A percentile compares a stretch with the other conserved stretches of the same genome.
Evolutionary conservation across 495 filamentous ascomycete genomes (phyloP).

Genomic region (Aspergillus nanangensis): DNA sequence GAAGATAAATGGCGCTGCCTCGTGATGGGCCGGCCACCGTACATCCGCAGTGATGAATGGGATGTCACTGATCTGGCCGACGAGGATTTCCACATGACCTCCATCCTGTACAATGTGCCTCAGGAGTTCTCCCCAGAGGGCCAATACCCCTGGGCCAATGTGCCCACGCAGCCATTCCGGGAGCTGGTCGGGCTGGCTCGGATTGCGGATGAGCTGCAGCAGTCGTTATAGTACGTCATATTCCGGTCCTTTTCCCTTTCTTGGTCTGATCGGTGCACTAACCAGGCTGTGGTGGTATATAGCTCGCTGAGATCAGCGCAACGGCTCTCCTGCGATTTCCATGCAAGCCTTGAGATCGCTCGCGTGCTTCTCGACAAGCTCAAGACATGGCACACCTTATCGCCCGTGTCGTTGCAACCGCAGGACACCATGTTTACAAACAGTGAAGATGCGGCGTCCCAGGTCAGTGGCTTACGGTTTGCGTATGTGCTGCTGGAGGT

Average conservation of each 20-base stretch:
- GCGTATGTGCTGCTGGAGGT: slow-evolving; percentile 31
- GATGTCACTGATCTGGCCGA: slow-evolving; percentile 64
- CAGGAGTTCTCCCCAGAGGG: slow-evolving; percentile 15
- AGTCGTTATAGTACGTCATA: slow-evolving; percentile 34
- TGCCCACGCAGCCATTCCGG: slow-evolving; percentile 21
- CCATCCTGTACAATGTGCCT: too few species aligned
- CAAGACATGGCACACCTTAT: slow-evolving; percentile 26
- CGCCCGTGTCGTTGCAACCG: slow-evolving; percentile 21
- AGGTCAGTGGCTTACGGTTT: slow-evolving; percentile 31
- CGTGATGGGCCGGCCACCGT: slow-evolving; percentile 80
- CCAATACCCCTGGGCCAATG: slow-evolving; percentile 1
- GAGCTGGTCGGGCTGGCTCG: slow-evolving; percentile 23
- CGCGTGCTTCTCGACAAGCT: slow-evolving; percentile 22
- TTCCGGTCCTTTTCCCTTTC: not conserved
- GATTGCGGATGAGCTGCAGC: slow-evolving; percentile 29
- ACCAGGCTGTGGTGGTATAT: too few species aligned
- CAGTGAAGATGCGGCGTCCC: slow-evolving; percentile 21
- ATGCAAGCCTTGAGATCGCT: slow-evolving; percentile 21
- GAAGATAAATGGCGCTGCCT: slow-evolving; percentile 91
- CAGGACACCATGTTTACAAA: slow-evolving; percentile 26
- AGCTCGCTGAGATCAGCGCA: slow-evolving; percentile 31
- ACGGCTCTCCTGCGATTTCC: slow-evolving; percentile 23
- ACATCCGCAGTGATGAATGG: slow-evolving; percentile 76
- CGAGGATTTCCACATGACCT: slow-evolving; percentile 62
- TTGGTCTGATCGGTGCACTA: too few species aligned